Percentiles rank a stretch among this genome's conserved stretches.
Conservation (phyloP, 768 basidiomycete genomes). For the Lanmaoa pseudosensibilis region DNA sequence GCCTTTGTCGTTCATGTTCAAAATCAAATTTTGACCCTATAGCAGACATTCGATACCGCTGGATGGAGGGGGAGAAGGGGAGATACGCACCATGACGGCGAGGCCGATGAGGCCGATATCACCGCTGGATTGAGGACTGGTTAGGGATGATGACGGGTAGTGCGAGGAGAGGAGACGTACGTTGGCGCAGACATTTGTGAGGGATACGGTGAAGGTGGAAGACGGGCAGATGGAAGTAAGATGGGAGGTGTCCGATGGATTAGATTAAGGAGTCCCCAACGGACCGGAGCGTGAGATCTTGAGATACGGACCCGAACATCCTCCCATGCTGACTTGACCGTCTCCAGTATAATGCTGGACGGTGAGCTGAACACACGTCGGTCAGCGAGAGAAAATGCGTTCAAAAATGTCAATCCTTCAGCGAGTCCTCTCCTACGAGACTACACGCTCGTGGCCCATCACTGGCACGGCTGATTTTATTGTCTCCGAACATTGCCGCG, state of each 20-base stretch:
- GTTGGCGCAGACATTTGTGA: slow-evolving; percentile 46
- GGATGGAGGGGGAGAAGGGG: slow-evolving; percentile 15
- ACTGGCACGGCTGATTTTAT: background rate
- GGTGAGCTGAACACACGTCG: background rate
- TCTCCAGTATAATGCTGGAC: no score
- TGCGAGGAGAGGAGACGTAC: slow-evolving; percentile 41
- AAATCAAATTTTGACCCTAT: slow-evolving; percentile 93
- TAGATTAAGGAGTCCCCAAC: slow-evolving; percentile 30
- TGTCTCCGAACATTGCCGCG: slow-evolving; percentile 14
- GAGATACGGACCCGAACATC: slow-evolving; percentile 13
- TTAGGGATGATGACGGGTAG: slow-evolving; percentile 16
- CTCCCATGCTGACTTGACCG: slow-evolving; percentile 15
- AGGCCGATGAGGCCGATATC: slow-evolving; percentile 98
- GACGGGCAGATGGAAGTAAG: slow-evolving; percentile 26
- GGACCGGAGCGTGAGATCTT: slow-evolving; percentile 30
- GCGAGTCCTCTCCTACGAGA: slow-evolving; percentile 2
- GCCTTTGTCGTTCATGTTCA: slow-evolving; percentile 99
- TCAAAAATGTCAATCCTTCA: slow-evolving; percentile 2
- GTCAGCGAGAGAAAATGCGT: slow-evolving; percentile 11
- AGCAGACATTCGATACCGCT: slow-evolving; percentile 3
- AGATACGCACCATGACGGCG: slow-evolving; percentile 86
- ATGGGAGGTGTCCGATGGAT: slow-evolving; percentile 33
- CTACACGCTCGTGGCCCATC: background rate
- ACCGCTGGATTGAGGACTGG: slow-evolving; percentile 53
- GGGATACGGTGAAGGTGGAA: slow-evolving; percentile 33